phyloP scores from a whole-genome alignment of 805 yeast species.

The Metschnikowia noctiluminum region DNA sequence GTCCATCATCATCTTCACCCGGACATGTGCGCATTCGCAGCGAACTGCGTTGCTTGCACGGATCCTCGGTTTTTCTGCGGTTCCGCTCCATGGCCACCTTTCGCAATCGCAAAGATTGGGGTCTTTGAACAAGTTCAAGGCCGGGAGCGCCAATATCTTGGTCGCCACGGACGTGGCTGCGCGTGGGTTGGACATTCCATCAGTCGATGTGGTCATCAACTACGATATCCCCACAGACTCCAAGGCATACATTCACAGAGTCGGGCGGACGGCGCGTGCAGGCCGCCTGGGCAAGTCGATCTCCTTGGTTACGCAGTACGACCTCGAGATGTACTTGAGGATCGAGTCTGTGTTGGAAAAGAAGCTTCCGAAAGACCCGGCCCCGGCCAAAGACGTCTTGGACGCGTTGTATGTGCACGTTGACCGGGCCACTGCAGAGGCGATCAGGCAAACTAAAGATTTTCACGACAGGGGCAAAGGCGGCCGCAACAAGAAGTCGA shows the following conservation, averaged over 20 bases:
- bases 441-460: slow-evolving; percentile 74
- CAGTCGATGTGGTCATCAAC: slow-evolving; percentile 72
- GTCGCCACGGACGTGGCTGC: slow-evolving; percentile 90
- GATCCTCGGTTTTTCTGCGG: slow-evolving; percentile 79
- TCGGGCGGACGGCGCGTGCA: slow-evolving; percentile 95
- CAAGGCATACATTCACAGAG: slow-evolving; percentile 81
- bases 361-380: slow-evolving; percentile 76
- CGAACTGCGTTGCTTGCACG: slow-evolving; percentile 80
- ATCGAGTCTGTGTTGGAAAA: slow-evolving; percentile 84
- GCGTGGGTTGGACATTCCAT: slow-evolving; percentile 81
- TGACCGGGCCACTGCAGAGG: slow-evolving; percentile 88
- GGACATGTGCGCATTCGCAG: slow-evolving; percentile 95
- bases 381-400: slow-evolving; percentile 73
- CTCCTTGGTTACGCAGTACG: slow-evolving; percentile 91
- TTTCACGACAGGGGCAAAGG: slow-evolving; percentile 42
- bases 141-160: slow-evolving; percentile 63
- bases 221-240: slow-evolving; percentile 83
- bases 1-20: slow-evolving; percentile 81
- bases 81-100: slow-evolving; percentile 92
- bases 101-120: slow-evolving; percentile 83
- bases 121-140: slow-evolving; percentile 72
- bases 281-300: slow-evolving; percentile 86
- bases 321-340: slow-evolving; percentile 80
- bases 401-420: slow-evolving; percentile 79
- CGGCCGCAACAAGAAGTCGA: slow-evolving; percentile 33